Conservation (phyloP, 169 alveolate species). For the Perkinsus olseni region DNA sequence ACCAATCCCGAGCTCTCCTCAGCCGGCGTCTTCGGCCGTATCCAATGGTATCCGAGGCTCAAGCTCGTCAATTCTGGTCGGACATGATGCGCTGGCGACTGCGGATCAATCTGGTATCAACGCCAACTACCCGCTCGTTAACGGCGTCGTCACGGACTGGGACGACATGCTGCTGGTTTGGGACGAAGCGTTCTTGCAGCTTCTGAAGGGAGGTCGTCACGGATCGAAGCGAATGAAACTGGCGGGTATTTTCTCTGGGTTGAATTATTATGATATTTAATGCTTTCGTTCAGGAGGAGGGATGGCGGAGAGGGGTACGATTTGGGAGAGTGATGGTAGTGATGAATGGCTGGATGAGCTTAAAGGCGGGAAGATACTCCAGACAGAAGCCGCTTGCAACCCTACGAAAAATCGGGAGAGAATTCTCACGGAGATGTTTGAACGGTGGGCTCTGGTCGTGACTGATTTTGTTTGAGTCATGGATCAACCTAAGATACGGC, state of each 20-base stretch:
- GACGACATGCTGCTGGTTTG: slow-evolving; percentile 70
- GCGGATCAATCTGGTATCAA: not conserved
- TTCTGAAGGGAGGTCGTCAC: not conserved
- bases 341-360: not conserved
- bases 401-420: slow-evolving; percentile 70
- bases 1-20: too few species aligned
- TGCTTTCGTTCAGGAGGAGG: too few species aligned
- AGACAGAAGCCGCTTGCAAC: slow-evolving; percentile 75
- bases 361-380: slow-evolving; percentile 22
- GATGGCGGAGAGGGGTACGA: slow-evolving; percentile 46
- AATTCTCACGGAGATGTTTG: slow-evolving; percentile 68
- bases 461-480: slow-evolving; percentile 24
- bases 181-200: slow-evolving; percentile 53
- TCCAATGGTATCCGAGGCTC: too few species aligned
- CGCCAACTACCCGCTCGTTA: not conserved
- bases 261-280: too few species aligned
- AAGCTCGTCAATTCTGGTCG: not conserved
- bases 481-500: not conserved
- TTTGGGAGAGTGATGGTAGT: not conserved
- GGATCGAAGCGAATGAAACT: slow-evolving; percentile 27
- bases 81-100: not conserved
- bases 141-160: not conserved
- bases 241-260: too few species aligned
- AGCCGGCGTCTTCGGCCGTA: too few species aligned
- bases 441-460: slow-evolving; percentile 66